Base-by-base conservation (phyloP, 2,329 filamentous ascomycete genomes). In the Cadophora luteo-olivacea region DNA sequence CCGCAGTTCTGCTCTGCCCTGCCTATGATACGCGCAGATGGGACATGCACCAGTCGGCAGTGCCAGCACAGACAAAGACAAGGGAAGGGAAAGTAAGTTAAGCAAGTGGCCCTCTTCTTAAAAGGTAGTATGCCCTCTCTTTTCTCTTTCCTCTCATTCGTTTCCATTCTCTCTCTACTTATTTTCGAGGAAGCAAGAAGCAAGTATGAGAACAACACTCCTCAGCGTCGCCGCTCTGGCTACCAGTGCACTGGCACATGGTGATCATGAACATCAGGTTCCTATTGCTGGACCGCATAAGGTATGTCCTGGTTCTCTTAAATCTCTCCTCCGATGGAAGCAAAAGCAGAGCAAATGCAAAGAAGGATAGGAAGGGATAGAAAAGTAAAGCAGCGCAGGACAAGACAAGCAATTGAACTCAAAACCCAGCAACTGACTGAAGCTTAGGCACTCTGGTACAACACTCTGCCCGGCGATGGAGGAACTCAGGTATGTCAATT, bases 231-330 rank as follows among this genome's bases (percentile, higher is more conserved):
- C 71, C 57, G 57, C 69, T 33, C 64, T 77, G 67, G 74, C 71
- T 61, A 65, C 71, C 58, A 77, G 92, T 97, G 78, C 97, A 92
- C 82, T 97, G 92, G 86, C 93, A 95, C 86, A 97, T 91, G 65
- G 93, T 92, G 48, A 97, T 85, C 92, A 98, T 97, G 77, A 94
- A 92, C 62, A 72, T 32, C 77, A 78, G 60, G 60, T 75, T 29
- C 73, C 75, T 57, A 77, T 78, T 45, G 45, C 45, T 12, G 64
- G 64, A 4, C 64, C 64, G 2, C 64, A 66, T 54, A 68, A 70
- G 61, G 63, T 65, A 65, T 24, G 54, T 32, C 5, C 19, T 45
- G 41, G 2, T 24, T 32, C 11, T 41, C n/a, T n/a, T 19, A 22
- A 49, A 22, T 49, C 41, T 5, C 19, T 45, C 41, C 12, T 45